Evolutionary conservation across 805 yeast genomes (phyloP).

Genomic region (Sugiyamaella valdiviana): DNA sequence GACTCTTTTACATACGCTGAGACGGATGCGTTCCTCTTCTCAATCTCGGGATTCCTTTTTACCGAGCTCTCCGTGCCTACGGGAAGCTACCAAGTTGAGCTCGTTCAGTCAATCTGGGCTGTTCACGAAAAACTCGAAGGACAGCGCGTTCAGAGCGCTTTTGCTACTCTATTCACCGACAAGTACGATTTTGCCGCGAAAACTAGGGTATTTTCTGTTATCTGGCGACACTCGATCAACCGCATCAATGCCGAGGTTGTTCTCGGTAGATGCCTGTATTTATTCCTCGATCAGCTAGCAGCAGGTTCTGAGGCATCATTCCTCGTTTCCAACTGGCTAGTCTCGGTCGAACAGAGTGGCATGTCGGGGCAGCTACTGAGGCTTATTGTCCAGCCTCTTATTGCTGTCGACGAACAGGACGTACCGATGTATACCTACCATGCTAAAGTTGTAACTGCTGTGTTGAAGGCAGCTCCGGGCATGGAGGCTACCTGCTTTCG

Average conservation of each 20-base stretch:
- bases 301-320: constrained; percentile 3
- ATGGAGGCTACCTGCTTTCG: constrained; percentile 35
- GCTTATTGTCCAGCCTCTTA: constrained; percentile 49
- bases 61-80: constrained; percentile 41
- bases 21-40: constrained; percentile 37
- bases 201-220: constrained; percentile 49
- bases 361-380: constrained; percentile 56
- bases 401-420: constrained; percentile 51
- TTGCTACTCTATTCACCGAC: constrained; percentile 49
- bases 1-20: constrained; percentile 31
- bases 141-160: constrained; percentile 62
- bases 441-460: constrained; percentile 45
- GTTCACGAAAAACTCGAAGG: constrained; percentile 49
- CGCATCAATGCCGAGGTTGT: constrained; percentile 37
- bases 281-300: constrained; percentile 56
- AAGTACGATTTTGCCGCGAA: constrained; percentile 35
- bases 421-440: constrained; percentile 57
- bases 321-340: constrained; percentile 24
- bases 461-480: constrained; percentile 44
- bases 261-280: constrained; percentile 56
- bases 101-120: constrained; percentile 57
- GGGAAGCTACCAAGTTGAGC: constrained; percentile 62
- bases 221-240: constrained; percentile 74
- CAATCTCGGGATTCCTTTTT: constrained; percentile 49
- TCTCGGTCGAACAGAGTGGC: constrained; percentile 35